These are phyloP conservation scores for Blastocystis sp. DNA, from an alignment of 352 stramenopile genomes.

Conservation along the genomic window DNA sequence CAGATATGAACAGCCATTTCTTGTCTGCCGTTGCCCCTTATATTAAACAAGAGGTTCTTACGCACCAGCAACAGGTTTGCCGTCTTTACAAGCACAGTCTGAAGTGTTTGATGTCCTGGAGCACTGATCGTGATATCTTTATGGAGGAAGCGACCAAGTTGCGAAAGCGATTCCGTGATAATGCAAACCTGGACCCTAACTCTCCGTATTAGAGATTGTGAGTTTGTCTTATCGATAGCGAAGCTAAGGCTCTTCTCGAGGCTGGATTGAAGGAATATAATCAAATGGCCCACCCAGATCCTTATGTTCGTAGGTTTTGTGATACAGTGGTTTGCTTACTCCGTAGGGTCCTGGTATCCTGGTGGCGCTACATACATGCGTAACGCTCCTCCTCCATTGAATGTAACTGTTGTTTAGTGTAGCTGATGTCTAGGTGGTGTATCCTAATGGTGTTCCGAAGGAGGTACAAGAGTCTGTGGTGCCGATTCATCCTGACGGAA, in stretches of 20 bases:
- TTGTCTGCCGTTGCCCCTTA: slow-evolving; percentile 58
- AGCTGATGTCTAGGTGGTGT: slow-evolving; percentile 46
- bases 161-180: slow-evolving; percentile 45
- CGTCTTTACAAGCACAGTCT: slow-evolving; percentile 45
- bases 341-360: slow-evolving; percentile 43
- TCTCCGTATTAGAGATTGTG: slow-evolving; percentile 11
- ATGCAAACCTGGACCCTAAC: slow-evolving; percentile 46
- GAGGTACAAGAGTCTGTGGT: slow-evolving; percentile 50
- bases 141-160: slow-evolving; percentile 33
- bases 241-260: slow-evolving; percentile 43
- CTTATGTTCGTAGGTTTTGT: slow-evolving; percentile 52
- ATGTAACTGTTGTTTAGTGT: not conserved
- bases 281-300: slow-evolving; percentile 18
- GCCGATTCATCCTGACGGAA: slow-evolving; percentile 58
- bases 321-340: not conserved
- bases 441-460: slow-evolving; percentile 54
- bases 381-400: slow-evolving; percentile 61
- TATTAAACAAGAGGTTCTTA: slow-evolving; percentile 54
- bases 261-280: slow-evolving; percentile 44
- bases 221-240: not conserved
- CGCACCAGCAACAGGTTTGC: slow-evolving; percentile 54
- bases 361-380: slow-evolving; percentile 61
- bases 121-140: slow-evolving; percentile 51
- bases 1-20: slow-evolving; percentile 62
- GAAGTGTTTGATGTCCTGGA: slow-evolving; percentile 47